These are phyloP conservation scores for Phytophthora aleatoria DNA, from an alignment of 352 stramenopile genomes.

Conservation along the genomic window DNA sequence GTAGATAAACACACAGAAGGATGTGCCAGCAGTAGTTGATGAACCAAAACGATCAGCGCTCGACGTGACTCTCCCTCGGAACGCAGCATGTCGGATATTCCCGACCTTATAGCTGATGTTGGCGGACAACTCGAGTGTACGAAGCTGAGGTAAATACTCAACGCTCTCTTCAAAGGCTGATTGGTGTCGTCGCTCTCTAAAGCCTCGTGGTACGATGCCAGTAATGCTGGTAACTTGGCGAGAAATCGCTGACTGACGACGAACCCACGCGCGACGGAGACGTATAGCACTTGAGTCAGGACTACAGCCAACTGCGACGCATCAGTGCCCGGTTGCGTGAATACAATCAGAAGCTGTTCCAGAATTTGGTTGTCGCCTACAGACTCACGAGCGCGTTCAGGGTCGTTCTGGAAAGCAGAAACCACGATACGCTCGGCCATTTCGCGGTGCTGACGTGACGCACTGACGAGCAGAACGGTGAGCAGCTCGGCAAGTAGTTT, in stretches of 20 bases:
- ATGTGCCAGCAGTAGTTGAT: slow-evolving; percentile 27
- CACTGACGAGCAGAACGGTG: slow-evolving; percentile 65
- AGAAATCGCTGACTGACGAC: slow-evolving; percentile 64
- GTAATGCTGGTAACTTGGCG: slow-evolving; percentile 50
- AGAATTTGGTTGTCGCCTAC: slow-evolving; percentile 68
- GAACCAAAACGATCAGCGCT: slow-evolving; percentile 25
- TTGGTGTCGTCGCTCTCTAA: slow-evolving; percentile 18
- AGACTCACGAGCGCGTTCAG: slow-evolving; percentile 39
- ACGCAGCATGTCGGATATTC: slow-evolving; percentile 49
- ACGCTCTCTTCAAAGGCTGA: slow-evolving; percentile 39
- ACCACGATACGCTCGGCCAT: slow-evolving; percentile 57
- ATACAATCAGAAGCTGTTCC: slow-evolving; percentile 70
- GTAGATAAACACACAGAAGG: slow-evolving; percentile 9
- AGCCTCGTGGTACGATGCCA: slow-evolving; percentile 33
- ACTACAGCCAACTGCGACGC: slow-evolving; percentile 37
- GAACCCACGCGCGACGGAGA: slow-evolving; percentile 47
- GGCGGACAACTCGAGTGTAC: slow-evolving; percentile 35
- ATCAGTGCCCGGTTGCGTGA: slow-evolving; percentile 47
- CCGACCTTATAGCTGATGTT: slow-evolving; percentile 33
- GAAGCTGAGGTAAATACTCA: slow-evolving; percentile 63
- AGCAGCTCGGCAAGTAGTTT: slow-evolving; percentile 67
- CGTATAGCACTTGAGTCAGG: slow-evolving; percentile 57
- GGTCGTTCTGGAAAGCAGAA: slow-evolving; percentile 51
- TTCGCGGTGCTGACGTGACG: slow-evolving; percentile 40
- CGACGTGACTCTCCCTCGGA: slow-evolving; percentile 38